Evolutionary conservation across 208 protist species (phyloP), one percentile per base, ranked within the genome.

Genomic region (Trypanosoma lewisi): DNA sequence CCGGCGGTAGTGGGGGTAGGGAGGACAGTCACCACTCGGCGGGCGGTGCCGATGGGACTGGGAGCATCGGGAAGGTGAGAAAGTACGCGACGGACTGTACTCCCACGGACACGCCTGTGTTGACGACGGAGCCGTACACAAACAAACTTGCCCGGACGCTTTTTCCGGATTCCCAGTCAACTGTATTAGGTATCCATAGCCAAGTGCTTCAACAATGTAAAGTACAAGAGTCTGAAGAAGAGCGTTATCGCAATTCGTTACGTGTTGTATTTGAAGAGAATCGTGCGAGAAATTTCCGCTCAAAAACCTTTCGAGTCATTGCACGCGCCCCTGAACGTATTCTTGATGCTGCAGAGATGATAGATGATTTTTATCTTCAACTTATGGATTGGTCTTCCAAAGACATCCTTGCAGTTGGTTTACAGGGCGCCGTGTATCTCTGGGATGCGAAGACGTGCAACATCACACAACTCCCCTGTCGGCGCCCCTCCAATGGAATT

Each of bases 361-460:
- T 97, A 49, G 98, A 99, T 63, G 98, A 99, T 85, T 99, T 98
- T 67, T 99, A 99, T 85, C 83, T 99, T 12, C 99, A 99, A 71
- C 78, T 99, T 7, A 83, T 99, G 3, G 98, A 99, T 80, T 99
- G 98, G 98, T 89, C 77, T 42, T 63, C 60, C 19, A 77, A 75
- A 23, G 81, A 94, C 55, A 53, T 97, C 6, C 74, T 99, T 9
- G 92, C 96, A 19, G 98, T 99, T 23, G 98, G 96, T 36, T 87
- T 99, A n/a, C 92, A 88, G 58, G 72, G 76, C 19, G 74, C 81
- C 8, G 93, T 99, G 19, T 99, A 99, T 78, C 64, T 99, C 21
- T 99, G 98, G 98, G 94, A 99, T 73, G 96, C 97, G 17, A 81
- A 85, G 21, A 97, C 87, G 27, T 91, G 88, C 47, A 66, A 67